A percentile compares a stretch with the other conserved stretches of the same genome.
Conservation (phyloP, 331 rosid genomes). For the Acacia concinna region DNA sequence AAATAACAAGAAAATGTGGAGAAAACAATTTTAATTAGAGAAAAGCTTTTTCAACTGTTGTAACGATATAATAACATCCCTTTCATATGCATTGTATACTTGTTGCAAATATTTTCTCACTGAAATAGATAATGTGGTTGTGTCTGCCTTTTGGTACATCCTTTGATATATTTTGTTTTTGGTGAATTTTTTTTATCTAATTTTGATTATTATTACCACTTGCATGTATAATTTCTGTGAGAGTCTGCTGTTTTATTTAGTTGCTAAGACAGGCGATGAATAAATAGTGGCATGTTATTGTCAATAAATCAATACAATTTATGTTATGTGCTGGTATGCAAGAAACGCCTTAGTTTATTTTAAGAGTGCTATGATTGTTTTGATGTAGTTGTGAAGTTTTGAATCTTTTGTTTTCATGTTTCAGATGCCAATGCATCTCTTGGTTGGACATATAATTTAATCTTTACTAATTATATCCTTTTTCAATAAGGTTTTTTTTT, state of each 20-base stretch:
- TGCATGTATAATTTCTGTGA: neutral
- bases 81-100: neutral
- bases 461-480: neutral
- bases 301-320: neutral
- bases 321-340: neutral
- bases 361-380: neutral
- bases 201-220: neutral
- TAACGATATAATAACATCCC: neutral
- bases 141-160: neutral
- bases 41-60: neutral
- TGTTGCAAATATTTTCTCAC: neutral
- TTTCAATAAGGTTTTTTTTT: neutral
- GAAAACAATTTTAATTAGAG: neutral
- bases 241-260: neutral
- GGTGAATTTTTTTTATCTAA: neutral
- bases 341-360: neutral
- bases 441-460: neutral
- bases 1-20: neutral
- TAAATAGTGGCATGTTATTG: neutral
- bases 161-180: neutral
- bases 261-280: neutral
- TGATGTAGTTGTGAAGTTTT: neutral
- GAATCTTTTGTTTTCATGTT: constrained; percentile 1
- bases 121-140: neutral
- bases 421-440: neutral